Evolutionary conservation across 768 basidiomycete species (phyloP), one percentile per base, ranked within the genome.

Genomic region (Chiua virens): DNA sequence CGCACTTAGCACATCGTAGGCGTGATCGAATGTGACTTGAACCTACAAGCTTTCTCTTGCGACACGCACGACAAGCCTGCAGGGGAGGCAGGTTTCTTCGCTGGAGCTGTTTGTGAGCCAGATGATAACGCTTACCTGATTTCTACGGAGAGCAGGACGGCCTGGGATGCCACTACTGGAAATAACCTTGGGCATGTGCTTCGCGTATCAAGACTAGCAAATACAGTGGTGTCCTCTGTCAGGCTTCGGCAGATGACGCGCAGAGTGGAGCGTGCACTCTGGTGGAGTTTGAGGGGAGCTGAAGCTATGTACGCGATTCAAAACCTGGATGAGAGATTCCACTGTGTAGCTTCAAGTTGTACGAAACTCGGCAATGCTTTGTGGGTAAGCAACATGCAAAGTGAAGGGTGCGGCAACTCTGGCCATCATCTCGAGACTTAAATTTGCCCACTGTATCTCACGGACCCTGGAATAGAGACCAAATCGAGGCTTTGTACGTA

Each of bases 31-130:
- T 22, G 32, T 23, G 41, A 52, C 9, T 5, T 8, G 27, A 40
- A 73, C 85, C 52, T 71, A 91, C 90, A 60, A 92, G 79, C 70
- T 92, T 92, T 68, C 88, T 76, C 69, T 84, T 90, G 56, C 90
- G 84, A 72, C 90, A 92, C 41, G 88, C 82, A 25, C 85, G 80
- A 70, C 88, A 91, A 42, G 89, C 88, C 87, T 89, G 54, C 37
- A 36, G 42, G 30, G 22, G 15, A 25, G 39, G 14, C 20, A 44
- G 42, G 45, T 41, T 21, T 45, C n/a, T 45, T 40, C 35, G 32
- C 46, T 53, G 48, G 52, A 49, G 45, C 60, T 47, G 42, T 25
- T 34, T n/a, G n/a, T 42, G 49, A 44, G n/a, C n/a, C n/a, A n/a
- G 27, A 35, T 20, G 27, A 25, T 39, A 30, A 18, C 41, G 28